Evolutionary conservation across 2,329 filamentous ascomycete species (phyloP), one percentile per base, ranked within the genome.

Genomic region (Verticillium tricorpus): DNA sequence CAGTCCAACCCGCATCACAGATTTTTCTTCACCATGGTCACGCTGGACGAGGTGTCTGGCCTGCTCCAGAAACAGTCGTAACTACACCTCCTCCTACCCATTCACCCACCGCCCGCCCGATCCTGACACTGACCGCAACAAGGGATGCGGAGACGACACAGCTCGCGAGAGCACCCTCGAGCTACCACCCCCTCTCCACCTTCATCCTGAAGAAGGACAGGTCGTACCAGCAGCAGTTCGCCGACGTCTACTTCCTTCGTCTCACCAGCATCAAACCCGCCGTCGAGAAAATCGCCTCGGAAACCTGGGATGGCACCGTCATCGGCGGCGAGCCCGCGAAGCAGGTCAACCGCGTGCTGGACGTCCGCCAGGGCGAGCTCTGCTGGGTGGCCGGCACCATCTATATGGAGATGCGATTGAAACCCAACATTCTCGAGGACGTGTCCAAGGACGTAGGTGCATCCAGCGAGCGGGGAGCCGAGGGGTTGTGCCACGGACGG

Each of bases 321-420:
- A 88, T 98, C 67, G 91, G 85, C 7, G 91, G 87, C 40, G 92
- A 97, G 73, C 80, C 80, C 61, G 92, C 92, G 12, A 85, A 83
- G 67, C 86, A 83, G 67, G 93, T 96, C 17, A 91, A 97, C 35
- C 84, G 95, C 68, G 95, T 99, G 63, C 84, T 99, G 34, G 94
- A 99, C 76, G 95, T 99, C 59, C 88, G 94, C 64, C 95, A 98
- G 78, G 95, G 95, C 65, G 89, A 97, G 77, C 80, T 98, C 39
- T 98, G 94, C 78, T 99, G 94, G 93, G 90, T 99, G 17, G 84
- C 89, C 0, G 95, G 96, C 17, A 99, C 95, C 0, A 87, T 98
- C 35, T 99, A 96, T 74, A 96, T 98, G 90, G 92, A 98, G 66
- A 93, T 99, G 92, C 86, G 91, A 2, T 76, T 97, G 70, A 99